Base-by-base conservation (phyloP, 768 basidiomycete genomes). In the Terana coerulea region DNA sequence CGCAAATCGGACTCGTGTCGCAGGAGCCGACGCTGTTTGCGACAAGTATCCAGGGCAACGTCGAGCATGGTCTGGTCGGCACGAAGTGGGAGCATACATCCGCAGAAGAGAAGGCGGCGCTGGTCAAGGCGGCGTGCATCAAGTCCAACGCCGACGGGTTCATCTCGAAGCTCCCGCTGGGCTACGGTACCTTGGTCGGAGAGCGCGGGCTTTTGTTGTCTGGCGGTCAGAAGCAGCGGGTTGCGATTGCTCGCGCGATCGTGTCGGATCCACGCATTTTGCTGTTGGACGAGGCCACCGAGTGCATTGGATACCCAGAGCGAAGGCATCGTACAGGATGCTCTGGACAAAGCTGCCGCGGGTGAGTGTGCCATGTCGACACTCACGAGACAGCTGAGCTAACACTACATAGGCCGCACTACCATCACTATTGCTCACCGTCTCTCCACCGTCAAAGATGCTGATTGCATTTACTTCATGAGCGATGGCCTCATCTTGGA, bases 381-480 rank as follows among this genome's bases (percentile, higher is more conserved):
- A n/a, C n/a, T n/a, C n/a, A n/a, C n/a, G n/a, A n/a, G n/a, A n/a
- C n/a, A n/a, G n/a, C n/a, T n/a, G n/a, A n/a, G n/a, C n/a, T n/a
- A n/a, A n/a, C n/a, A n/a, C n/a, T n/a, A n/a, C n/a, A n/a, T n/a
- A n/a, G n/a, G n/a, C 42, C 83, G 87, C 46, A 89, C 88, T 5
- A 88, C 86, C 0, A 87, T 90, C 66, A 88, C 86, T 8, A 88
- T 89, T 48, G 86, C 89, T 29, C 87, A 88, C 57, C 79, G 88
- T 59, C 74, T 88, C 1, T 88, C 86, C 2, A 92, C 90, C 12
- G 86, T 93, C 74, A 89, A 86, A 69, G 84, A 89, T 61, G 91
- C 91, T 1, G 77, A 91, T 66, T 69, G 79, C 50, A 91, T 91
- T 52, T 86, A 86, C 61, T 91, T 95, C 58, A 92, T 95, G 88